A percentile compares a stretch with the other conserved stretches of the same genome.
phyloP scores from a whole-genome alignment of 768 basidiomycete genomes.

The Candolleomyces eurysporus region DNA sequence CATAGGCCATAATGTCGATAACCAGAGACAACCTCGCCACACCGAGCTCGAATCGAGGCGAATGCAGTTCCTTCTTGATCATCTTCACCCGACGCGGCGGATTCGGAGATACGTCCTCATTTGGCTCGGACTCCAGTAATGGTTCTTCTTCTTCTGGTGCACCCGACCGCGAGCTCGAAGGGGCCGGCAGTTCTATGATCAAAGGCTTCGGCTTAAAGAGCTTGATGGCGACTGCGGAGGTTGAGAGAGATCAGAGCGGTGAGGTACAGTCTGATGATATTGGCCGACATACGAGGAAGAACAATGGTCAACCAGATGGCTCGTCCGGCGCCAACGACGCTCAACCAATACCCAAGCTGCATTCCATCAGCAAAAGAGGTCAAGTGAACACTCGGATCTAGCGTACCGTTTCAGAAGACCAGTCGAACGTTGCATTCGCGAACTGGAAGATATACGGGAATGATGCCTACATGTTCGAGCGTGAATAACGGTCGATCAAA shows the following conservation, averaged over 20 bases:
- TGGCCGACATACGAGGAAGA: conserved; percentile 52
- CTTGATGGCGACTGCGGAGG: conserved; percentile 50
- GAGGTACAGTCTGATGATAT: not conserved
- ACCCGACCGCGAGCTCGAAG: not conserved
- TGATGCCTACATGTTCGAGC: conserved; percentile 43
- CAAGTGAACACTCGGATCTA: not conserved
- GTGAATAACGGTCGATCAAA: too few relatives aligned
- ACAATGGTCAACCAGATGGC: conserved; percentile 55
- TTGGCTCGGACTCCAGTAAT: conserved; percentile 25
- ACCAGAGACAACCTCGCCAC: conserved; percentile 62
- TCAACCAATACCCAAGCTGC: conserved; percentile 76
- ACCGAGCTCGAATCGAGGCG: conserved; percentile 63
- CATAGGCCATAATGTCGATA: conserved; percentile 53
- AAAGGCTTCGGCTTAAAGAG: conserved; percentile 44
- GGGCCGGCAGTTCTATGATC: conserved; percentile 17
- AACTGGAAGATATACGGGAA: conserved; percentile 64
- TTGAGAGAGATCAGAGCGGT: not conserved
- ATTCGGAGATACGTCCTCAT: conserved; percentile 10
- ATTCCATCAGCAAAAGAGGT: not conserved
- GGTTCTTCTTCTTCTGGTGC: conserved; percentile 27
- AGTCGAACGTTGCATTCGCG: conserved; percentile 56
- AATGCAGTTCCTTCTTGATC: conserved; percentile 33
- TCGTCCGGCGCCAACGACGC: conserved; percentile 48
- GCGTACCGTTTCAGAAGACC: conserved; percentile 63
- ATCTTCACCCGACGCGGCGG: conserved; percentile 10